These are phyloP conservation scores for Kickxella alabastrina DNA, from an alignment of 192 early-diverging fungal species.

Conservation along the genomic window DNA sequence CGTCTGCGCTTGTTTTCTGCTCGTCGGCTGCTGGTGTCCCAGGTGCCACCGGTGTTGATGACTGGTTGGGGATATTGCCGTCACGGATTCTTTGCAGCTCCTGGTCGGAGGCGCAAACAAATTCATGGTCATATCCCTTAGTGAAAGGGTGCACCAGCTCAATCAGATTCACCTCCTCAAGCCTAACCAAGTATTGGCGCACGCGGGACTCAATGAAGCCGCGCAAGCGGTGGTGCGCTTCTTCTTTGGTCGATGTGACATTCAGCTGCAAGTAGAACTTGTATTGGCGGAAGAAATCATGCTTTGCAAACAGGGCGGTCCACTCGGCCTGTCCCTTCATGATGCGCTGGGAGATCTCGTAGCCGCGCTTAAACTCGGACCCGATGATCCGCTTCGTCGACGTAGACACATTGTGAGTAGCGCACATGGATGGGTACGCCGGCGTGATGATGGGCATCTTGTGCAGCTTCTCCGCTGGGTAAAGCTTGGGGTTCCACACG, in stretches of 20 bases:
- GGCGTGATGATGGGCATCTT: constrained; percentile 98
- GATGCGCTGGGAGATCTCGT: constrained; percentile 70
- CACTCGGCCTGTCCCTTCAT: constrained; percentile 72
- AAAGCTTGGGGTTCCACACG: constrained; percentile 94
- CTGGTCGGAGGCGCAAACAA: constrained; percentile 58
- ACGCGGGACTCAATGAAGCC: constrained; percentile 91
- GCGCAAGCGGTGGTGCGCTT: constrained; percentile 74
- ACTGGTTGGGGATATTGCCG: constrained; percentile 54
- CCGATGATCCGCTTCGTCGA: constrained; percentile 83
- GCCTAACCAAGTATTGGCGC: constrained; percentile 76
- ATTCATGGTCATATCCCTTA: constrained; percentile 74
- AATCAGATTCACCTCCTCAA: constrained; percentile 75
- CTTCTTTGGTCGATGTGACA: constrained; percentile 67
- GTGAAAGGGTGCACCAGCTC: constrained; percentile 85
- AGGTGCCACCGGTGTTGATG: constrained; percentile 15
- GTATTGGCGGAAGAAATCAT: constrained; percentile 85
- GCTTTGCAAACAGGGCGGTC: constrained; percentile 82
- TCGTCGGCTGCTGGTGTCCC: background rate
- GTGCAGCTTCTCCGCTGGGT: constrained; percentile 75
- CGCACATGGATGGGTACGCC: constrained; percentile 97
- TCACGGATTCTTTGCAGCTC: constrained; percentile 66
- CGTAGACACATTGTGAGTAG: constrained; percentile 92
- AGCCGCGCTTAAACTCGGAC: constrained; percentile 78
- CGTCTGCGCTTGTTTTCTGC: background rate
- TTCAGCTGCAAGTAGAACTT: constrained; percentile 87